Conservation (phyloP, 2,329 filamentous ascomycete species). For the Chalaropsis ovoidea region DNA sequence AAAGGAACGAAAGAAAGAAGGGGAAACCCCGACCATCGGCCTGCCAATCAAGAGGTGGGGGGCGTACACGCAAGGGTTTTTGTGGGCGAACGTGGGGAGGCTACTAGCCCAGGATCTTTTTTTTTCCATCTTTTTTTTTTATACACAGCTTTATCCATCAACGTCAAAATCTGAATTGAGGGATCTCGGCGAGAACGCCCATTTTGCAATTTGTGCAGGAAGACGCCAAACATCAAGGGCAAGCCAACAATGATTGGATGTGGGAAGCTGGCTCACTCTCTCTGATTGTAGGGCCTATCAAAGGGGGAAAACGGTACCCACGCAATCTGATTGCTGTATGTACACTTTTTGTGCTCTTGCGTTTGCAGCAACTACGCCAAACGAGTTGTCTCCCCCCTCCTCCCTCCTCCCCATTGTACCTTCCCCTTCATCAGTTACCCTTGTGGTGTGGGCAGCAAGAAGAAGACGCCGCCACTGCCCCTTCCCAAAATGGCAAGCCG, state of each 20-base stretch:
- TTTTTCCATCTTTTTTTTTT: slow-evolving; percentile 2
- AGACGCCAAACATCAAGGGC: background rate
- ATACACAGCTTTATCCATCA: background rate
- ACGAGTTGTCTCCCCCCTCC: background rate
- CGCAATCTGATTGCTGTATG: background rate
- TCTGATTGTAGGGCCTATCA: background rate
- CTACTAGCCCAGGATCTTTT: background rate
- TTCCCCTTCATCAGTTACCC: background rate
- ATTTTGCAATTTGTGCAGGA: background rate
- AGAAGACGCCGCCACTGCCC: background rate
- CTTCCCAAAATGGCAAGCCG: background rate
- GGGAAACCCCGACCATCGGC: slow-evolving; percentile 15
- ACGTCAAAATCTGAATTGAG: slow-evolving; percentile 7
- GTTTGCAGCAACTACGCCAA: background rate
- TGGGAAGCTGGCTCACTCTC: too few species aligned
- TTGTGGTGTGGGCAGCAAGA: background rate
- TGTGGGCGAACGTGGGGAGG: slow-evolving; percentile 6
- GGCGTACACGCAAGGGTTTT: slow-evolving; percentile 9
- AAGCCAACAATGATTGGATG: background rate
- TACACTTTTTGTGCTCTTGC: background rate
- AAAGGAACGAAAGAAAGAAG: slow-evolving; percentile 8
- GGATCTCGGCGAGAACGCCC: background rate
- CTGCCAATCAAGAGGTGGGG: slow-evolving; percentile 15
- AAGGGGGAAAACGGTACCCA: background rate
- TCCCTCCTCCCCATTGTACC: background rate